Conservation (phyloP, 192 early-diverging fungal species). For the Backusella westeae region DNA sequence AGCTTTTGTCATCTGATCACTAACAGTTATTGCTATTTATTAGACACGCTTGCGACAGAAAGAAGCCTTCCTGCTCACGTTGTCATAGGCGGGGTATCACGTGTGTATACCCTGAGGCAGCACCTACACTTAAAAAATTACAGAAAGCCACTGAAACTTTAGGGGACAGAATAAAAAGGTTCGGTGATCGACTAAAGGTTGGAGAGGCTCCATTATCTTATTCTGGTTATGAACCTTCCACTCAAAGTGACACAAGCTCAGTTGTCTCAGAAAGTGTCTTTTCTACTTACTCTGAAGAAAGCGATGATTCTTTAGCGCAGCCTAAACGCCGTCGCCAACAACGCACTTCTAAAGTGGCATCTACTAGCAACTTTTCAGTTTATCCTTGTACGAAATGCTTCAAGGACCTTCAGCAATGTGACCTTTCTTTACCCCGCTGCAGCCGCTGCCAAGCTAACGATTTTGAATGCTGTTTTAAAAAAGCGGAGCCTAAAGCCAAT, state of each 20-base stretch:
- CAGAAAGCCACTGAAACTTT: slow-evolving; percentile 35
- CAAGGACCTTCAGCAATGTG: slow-evolving; percentile 38
- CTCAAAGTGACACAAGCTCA: slow-evolving; percentile 1
- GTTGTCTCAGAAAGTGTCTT: not conserved
- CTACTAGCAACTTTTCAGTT: slow-evolving; percentile 25
- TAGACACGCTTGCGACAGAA: slow-evolving; percentile 37
- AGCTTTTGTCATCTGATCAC: not conserved
- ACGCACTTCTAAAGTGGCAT: not conserved
- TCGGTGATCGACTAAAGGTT: slow-evolving; percentile 26
- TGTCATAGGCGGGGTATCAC: slow-evolving; percentile 31
- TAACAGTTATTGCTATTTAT: not conserved
- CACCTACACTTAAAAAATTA: slow-evolving; percentile 35
- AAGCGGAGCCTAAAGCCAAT: slow-evolving; percentile 35
- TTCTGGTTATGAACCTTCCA: not conserved
- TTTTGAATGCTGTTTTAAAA: slow-evolving; percentile 31
- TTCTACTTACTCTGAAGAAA: slow-evolving; percentile 4
- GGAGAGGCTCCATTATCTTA: not conserved
- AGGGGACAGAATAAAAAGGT: slow-evolving; percentile 30
- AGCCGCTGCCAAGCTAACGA: slow-evolving; percentile 31
- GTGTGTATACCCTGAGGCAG: slow-evolving; percentile 38
- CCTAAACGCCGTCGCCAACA: not conserved
- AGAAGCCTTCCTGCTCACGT: slow-evolving; percentile 32
- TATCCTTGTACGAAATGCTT: slow-evolving; percentile 42
- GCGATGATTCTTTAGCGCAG: not conserved
- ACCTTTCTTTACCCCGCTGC: slow-evolving; percentile 30